These are phyloP conservation scores for Cercospora canescens DNA, from an alignment of 2,329 filamentous ascomycete species.

Conservation along the genomic window DNA sequence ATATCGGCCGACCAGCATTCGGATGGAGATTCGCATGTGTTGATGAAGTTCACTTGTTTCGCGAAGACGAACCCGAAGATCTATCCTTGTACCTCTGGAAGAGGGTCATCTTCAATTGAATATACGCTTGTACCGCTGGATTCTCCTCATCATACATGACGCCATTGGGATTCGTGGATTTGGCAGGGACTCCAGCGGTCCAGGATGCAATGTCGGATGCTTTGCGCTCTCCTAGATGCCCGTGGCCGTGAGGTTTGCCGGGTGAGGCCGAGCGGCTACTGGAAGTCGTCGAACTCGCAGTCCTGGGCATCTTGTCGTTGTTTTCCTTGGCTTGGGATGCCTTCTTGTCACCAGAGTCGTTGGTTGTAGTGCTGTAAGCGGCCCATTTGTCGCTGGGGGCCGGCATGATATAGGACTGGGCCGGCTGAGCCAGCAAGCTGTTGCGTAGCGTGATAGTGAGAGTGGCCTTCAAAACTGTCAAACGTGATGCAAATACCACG, in stretches of 20 bases:
- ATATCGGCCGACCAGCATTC: background rate
- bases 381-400: slow-evolving; percentile 11
- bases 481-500: background rate
- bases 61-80: background rate
- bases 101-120: slow-evolving; percentile 38
- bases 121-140: slow-evolving; percentile 36
- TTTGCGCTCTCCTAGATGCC: slow-evolving; percentile 26
- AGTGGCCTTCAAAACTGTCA: background rate
- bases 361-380: background rate
- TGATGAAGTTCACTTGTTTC: background rate
- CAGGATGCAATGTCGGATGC: slow-evolving; percentile 32
- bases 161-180: slow-evolving; percentile 13
- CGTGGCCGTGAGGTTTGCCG: slow-evolving; percentile 15
- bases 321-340: background rate
- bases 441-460: background rate
- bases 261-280: slow-evolving; percentile 17
- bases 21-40: background rate
- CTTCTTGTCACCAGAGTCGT: background rate
- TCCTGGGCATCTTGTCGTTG: slow-evolving; percentile 6
- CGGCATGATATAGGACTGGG: slow-evolving; percentile 14
- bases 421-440: background rate
- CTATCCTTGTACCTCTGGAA: slow-evolving; percentile 27
- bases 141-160: slow-evolving; percentile 16
- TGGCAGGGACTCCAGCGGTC: slow-evolving; percentile 28
- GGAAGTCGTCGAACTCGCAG: slow-evolving; percentile 13